Evolutionary conservation across 2,329 filamentous ascomycete species (phyloP).

Genomic region (Nothopassalora personata): DNA sequence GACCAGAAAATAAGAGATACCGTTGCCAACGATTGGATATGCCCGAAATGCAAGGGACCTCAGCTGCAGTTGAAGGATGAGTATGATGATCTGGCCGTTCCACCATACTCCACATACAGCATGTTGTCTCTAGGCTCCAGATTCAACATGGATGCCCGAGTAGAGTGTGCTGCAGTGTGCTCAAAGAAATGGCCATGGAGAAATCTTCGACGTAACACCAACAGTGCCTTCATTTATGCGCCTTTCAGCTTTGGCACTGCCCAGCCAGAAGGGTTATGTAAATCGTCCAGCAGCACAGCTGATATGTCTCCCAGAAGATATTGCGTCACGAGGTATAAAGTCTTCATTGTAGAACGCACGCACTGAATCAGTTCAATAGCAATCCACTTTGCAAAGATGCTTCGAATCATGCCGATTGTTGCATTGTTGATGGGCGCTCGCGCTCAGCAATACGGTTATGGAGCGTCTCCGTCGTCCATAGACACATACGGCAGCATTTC

Average conservation of each 20-base stretch:
- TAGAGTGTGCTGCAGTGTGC: neutral
- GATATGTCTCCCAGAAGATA: neutral
- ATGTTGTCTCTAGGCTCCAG: no score
- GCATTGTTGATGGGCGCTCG: neutral
- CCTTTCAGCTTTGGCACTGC: neutral
- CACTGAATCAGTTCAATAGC: neutral
- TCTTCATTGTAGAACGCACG: neutral
- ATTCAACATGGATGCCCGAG: no score
- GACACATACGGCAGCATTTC: no score
- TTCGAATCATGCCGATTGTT: neutral
- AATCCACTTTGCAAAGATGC: neutral
- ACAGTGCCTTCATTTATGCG: neutral
- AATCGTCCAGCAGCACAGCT: neutral
- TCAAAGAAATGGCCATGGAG: neutral
- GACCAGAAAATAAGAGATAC: neutral
- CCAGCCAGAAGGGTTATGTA: no score
- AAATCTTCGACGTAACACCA: neutral
- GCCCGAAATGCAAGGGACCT: neutral
- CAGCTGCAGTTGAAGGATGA: neutral
- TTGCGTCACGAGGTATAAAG: neutral
- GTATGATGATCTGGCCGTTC: neutral
- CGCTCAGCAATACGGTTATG: neutral
- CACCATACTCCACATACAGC: no score
- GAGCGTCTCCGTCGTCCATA: no score
- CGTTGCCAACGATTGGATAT: neutral